phyloP scores from a whole-genome alignment of 495 filamentous ascomycete species.

The Aspergillus ostianus region DNA sequence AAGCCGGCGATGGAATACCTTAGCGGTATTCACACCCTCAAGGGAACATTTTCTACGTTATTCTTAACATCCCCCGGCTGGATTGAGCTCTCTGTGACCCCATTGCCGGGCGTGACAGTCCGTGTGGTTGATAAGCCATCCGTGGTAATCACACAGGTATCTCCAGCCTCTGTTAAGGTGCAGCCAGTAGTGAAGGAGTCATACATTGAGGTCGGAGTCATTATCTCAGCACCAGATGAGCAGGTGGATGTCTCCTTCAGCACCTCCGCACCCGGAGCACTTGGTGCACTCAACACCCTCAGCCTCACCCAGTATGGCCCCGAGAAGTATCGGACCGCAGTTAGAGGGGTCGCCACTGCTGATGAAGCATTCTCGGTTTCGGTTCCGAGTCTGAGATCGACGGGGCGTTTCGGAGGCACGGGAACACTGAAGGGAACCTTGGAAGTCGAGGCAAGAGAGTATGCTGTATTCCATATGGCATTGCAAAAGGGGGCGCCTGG shows the following conservation, averaged over 20 bases:
- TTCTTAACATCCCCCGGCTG: background rate
- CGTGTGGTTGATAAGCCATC: slow-evolving; percentile 4
- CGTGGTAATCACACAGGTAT: slow-evolving; percentile 1
- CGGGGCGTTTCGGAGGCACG: slow-evolving; percentile 4
- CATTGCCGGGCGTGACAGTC: background rate
- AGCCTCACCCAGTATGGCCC: slow-evolving; percentile 1
- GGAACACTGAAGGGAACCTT: background rate
- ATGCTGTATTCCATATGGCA: background rate
- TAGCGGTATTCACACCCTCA: background rate
- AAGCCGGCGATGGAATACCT: slow-evolving; percentile 1
- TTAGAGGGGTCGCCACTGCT: background rate
- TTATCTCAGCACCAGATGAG: slow-evolving; percentile 2
- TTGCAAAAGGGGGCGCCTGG: background rate
- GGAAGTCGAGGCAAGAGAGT: background rate
- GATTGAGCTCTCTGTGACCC: slow-evolving; percentile 4
- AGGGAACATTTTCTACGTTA: background rate
- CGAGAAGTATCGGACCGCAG: slow-evolving; percentile 2
- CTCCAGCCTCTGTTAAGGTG: background rate
- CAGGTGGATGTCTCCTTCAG: slow-evolving; percentile 2
- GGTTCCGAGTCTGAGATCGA: background rate
- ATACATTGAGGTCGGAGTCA: slow-evolving; percentile 1
- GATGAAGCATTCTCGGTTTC: background rate
- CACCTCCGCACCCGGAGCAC: background rate
- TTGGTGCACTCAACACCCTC: slow-evolving; percentile 1
- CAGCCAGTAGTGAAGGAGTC: slow-evolving; percentile 1